Evolutionary conservation across 2,329 filamentous ascomycete species (phyloP), one percentile per base, ranked within the genome.

Genomic region (Incumbomyces lentus): DNA sequence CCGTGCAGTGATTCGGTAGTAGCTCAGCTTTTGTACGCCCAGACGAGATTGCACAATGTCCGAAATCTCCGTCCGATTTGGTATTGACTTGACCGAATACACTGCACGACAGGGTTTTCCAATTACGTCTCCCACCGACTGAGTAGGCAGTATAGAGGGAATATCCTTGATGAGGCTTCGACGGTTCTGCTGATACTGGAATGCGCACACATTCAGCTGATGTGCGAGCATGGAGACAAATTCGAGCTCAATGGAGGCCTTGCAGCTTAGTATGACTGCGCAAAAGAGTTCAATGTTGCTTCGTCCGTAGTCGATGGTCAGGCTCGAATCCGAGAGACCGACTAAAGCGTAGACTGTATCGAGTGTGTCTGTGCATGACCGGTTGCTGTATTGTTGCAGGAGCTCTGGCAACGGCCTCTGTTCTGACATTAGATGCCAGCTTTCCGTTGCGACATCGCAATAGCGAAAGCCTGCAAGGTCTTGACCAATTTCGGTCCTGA

Each of bases 281-380:
- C 42, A 45, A 19, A 45, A 45, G 8, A 45, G 42, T n/a, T 45
- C 42, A 17, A 45, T 45, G 18, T 45, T 38, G 42, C 42, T 45
- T 31, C 42, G 42, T 5, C 18, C 42, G 22, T 45, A 45, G 33
- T 45, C 42, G 18, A 45, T 26, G 6, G 14, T 45, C 34, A 45
- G 22, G 18, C 19, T 19, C 10, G 42, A 30, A 16, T 38, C 34
- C 2, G 42, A 45, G 19, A 45, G 33, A 6, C 33, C 42, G 12
- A 38, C 19, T 4, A 45, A 31, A 35, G 42, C 42, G 22, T 45
- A 45, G 34, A 45, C 34, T 16, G 36, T 45, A 16, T 45, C 42
- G 10, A 37, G 22, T n/a, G 10, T 34, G 6, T 45, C 42, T 5
- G 29, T 34, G 22, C 42, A 45, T 30, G n/a, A 18, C 16, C 26